These are phyloP conservation scores for Aspergillus flavus DNA, from an alignment of 2,329 filamentous ascomycete species.

Conservation along the genomic window DNA sequence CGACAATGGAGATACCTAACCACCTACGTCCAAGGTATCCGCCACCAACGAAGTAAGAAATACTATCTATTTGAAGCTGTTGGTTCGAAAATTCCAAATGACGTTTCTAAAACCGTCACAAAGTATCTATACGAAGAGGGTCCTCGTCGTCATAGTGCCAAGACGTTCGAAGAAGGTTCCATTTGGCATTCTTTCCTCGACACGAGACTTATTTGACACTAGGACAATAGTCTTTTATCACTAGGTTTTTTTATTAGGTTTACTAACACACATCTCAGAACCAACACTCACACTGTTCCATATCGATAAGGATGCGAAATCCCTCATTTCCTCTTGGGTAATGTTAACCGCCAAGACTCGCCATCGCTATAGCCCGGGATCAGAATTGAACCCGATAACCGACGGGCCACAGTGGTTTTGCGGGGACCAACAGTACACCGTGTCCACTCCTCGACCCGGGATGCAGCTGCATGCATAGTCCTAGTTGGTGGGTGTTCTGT, in stretches of 20 bases:
- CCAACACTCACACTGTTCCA: background rate
- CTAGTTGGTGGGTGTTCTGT: background rate
- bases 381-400: constrained; percentile 10
- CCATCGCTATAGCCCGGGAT: constrained; percentile 6
- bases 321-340: constrained; percentile 6
- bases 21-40: background rate
- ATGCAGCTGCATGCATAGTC: constrained; percentile 7
- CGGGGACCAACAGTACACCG: constrained; percentile 11
- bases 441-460: constrained; percentile 13
- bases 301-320: background rate
- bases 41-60: background rate
- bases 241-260: background rate
- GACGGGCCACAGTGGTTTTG: constrained; percentile 6
- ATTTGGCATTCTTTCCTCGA: background rate
- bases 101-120: background rate
- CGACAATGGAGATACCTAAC: constrained; percentile 1
- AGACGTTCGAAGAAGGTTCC: constrained; percentile 10
- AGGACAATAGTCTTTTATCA: background rate
- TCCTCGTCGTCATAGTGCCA: constrained; percentile 2
- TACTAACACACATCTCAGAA: background rate
- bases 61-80: background rate
- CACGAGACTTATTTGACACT: background rate
- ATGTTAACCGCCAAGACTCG: constrained; percentile 6
- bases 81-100: background rate
- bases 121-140: background rate